Evolutionary conservation across 2,329 filamentous ascomycete species (phyloP).

Genomic region (Penicillium sp.): DNA sequence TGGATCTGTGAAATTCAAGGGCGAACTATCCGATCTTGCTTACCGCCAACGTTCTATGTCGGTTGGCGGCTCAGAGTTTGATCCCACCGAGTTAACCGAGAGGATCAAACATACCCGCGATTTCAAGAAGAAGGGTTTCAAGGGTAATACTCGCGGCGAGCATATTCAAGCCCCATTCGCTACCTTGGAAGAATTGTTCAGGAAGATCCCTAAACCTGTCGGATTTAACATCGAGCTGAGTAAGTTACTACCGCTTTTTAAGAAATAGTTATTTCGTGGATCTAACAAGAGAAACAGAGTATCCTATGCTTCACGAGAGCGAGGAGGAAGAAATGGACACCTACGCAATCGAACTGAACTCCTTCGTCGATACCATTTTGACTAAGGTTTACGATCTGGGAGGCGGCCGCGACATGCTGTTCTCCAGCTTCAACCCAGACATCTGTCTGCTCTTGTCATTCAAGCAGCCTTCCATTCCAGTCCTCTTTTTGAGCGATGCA

Average conservation of each 20-base stretch:
- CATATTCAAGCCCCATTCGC: conserved; percentile 96
- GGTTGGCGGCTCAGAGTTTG: conserved; percentile 53
- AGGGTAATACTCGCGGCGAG: conserved; percentile 88
- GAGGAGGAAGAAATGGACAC: conserved; percentile 96
- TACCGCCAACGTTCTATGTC: conserved; percentile 58
- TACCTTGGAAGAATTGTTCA: conserved; percentile 90
- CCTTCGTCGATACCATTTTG: conserved; percentile 91
- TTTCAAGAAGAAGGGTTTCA: conserved; percentile 92
- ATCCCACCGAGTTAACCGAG: conserved; percentile 57
- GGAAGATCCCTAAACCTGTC: conserved; percentile 73
- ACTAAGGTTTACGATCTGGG: conserved; percentile 85
- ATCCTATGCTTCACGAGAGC: conserved; percentile 94
- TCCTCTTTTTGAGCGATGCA: conserved; percentile 90
- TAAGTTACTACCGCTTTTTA: conserved; percentile 34
- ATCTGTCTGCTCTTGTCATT: conserved; percentile 91
- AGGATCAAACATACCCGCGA: conserved; percentile 97
- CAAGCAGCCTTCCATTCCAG: conserved; percentile 95
- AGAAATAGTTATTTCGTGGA: conserved; percentile 29
- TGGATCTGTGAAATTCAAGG: conserved; percentile 21
- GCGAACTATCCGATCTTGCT: conserved; percentile 16
- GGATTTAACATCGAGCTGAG: conserved; percentile 99
- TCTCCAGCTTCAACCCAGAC: conserved; percentile 96
- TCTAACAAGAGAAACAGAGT: conserved; percentile 55
- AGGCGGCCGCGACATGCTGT: conserved; percentile 84
- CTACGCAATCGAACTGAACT: conserved; percentile 92